Conservation (phyloP, 176 grass and related monocot genomes). For the Phragmites australis region DNA sequence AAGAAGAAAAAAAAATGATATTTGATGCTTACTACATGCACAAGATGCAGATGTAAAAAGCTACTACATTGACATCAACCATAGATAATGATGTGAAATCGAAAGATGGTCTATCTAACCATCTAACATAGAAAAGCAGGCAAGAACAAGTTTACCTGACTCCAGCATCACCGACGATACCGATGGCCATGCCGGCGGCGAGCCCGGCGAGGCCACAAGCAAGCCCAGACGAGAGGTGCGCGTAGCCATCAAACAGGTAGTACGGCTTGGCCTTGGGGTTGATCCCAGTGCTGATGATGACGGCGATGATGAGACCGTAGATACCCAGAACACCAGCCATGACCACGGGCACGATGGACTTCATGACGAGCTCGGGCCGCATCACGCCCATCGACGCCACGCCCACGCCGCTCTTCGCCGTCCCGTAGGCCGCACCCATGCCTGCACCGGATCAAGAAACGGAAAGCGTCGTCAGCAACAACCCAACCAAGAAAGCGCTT, state of each 20-base stretch:
- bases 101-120: background rate
- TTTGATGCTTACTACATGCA: background rate
- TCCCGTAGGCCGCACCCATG: constrained; percentile 97
- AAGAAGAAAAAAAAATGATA: background rate
- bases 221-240: constrained; percentile 84
- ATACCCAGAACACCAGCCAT: constrained; percentile 99
- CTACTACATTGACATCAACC: background rate
- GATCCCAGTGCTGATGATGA: constrained; percentile 95
- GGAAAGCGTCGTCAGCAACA: background rate
- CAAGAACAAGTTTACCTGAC: constrained; percentile 55
- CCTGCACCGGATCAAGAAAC: constrained; percentile 41
- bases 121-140: background rate
- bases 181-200: constrained; percentile 92
- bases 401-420: constrained; percentile 97
- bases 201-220: constrained; percentile 91
- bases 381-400: constrained; percentile 99
- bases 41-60: background rate
- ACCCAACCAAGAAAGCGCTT: background rate
- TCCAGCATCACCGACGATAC: constrained; percentile 95
- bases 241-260: constrained; percentile 94
- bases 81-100: background rate
- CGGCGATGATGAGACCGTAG: constrained; percentile 93
- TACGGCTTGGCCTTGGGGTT: constrained; percentile 98
- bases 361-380: constrained; percentile 99
- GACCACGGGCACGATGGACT: constrained; percentile 98